A percentile compares a stretch with the other conserved stretches of the same genome.
Evolutionary conservation across 306 rosid genomes (phyloP).

Genomic region (Vigna reflexopilosa): DNA sequence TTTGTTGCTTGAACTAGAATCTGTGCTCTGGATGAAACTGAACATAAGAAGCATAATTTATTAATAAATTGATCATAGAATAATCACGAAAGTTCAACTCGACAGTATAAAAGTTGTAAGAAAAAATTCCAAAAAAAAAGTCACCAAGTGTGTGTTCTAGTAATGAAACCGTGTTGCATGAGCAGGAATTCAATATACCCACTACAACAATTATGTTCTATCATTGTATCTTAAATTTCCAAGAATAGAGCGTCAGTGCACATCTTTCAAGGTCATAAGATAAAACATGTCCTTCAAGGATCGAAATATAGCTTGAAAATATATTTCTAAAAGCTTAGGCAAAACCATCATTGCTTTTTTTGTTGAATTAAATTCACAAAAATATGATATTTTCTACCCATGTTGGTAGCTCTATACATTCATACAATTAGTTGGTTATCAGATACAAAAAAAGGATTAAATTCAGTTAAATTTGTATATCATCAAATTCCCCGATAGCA

Average conservation of each 20-base stretch:
- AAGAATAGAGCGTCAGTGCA: background rate
- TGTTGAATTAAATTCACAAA: background rate
- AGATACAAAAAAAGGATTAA: background rate
- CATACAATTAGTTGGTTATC: background rate
- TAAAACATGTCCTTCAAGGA: slow-evolving; percentile 17
- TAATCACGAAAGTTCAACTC: slow-evolving; percentile 30
- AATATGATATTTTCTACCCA: background rate
- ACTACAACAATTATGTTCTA: background rate
- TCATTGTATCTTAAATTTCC: slow-evolving; percentile 1
- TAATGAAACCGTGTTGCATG: background rate
- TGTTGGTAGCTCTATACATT: background rate
- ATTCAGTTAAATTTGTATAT: background rate
- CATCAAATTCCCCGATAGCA: background rate
- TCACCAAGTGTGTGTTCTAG: background rate
- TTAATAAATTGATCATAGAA: slow-evolving; percentile 30
- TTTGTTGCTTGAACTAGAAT: slow-evolving; percentile 42
- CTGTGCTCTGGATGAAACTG: slow-evolving; percentile 56
- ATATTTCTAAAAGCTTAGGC: slow-evolving; percentile 32
- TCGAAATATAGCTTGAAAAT: slow-evolving; percentile 18
- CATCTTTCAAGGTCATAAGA: background rate
- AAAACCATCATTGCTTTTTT: background rate
- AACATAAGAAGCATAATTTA: slow-evolving; percentile 19
- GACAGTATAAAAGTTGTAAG: background rate
- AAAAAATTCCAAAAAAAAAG: background rate
- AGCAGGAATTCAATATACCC: slow-evolving; percentile 3